Percentiles rank a stretch among this genome's conserved stretches.
Conservation (phyloP, 331 rosid genomes). For the Prunus yedoensis region DNA sequence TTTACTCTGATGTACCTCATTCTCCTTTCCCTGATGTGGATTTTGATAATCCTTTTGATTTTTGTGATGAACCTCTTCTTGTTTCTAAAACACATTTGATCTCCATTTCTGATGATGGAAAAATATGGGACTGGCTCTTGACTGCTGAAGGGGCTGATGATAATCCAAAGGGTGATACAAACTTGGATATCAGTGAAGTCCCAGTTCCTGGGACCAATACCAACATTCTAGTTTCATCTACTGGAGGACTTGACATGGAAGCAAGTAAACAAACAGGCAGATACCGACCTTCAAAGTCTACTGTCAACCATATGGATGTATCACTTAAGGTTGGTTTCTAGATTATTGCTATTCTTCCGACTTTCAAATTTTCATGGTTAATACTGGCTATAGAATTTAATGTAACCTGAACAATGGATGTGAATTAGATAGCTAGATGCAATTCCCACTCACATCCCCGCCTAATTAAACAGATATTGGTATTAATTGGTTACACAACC, state of each 20-base stretch:
- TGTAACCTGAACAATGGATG: not conserved
- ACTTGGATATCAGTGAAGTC: conserved; percentile 34
- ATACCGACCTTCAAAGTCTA: conserved; percentile 37
- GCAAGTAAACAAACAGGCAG: conserved; percentile 41
- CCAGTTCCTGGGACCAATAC: conserved; percentile 38
- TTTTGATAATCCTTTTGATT: conserved; percentile 86
- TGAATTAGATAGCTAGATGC: not conserved
- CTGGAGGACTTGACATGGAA: conserved; percentile 40
- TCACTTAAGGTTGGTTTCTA: conserved; percentile 54
- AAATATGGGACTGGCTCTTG: conserved; percentile 93
- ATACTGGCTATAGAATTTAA: not conserved
- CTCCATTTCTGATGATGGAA: conserved; percentile 95
- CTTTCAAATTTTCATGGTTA: not conserved
- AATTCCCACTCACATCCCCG: not conserved
- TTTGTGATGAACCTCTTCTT: conserved; percentile 47
- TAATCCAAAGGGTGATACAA: conserved; percentile 44
- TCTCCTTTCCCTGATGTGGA: conserved; percentile 64
- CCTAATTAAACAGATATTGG: not conserved
- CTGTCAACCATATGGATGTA: conserved; percentile 44
- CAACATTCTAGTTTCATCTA: conserved; percentile 35
- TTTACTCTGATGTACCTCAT: conserved; percentile 56
- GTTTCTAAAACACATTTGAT: conserved; percentile 74
- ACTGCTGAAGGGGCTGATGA: conserved; percentile 68
- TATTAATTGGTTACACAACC: not conserved
- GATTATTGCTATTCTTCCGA: not conserved